Percentiles rank a stretch among this genome's conserved stretches.
phyloP scores from a whole-genome alignment of 106 monocot genomes.

The Dioscorea alata region DNA sequence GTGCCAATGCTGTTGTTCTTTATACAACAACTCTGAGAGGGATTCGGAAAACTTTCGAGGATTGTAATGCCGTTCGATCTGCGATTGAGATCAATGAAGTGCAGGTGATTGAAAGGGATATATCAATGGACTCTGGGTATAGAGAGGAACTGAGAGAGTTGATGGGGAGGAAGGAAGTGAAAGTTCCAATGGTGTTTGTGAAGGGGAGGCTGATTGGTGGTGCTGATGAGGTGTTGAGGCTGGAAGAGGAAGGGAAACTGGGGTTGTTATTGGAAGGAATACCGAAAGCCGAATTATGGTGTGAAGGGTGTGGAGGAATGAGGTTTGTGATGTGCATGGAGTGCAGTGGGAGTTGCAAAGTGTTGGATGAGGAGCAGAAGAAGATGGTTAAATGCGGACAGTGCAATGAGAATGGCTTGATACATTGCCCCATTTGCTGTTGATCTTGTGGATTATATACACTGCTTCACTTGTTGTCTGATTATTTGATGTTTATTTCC shows the following conservation, averaged over 20 bases:
- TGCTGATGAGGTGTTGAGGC: conserved; percentile 47
- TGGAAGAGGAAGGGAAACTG: conserved; percentile 79
- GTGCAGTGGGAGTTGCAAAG: conserved; percentile 85
- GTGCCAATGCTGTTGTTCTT: conserved; percentile 44
- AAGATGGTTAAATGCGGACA: conserved; percentile 59
- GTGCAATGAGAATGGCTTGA: conserved; percentile 94
- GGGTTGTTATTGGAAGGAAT: conserved; percentile 49
- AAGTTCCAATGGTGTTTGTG: conserved; percentile 58
- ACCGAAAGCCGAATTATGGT: conserved; percentile 35
- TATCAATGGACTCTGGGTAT: conserved; percentile 91
- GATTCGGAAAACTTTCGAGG: conserved; percentile 83
- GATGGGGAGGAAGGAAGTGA: conserved; percentile 46
- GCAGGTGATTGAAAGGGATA: conserved; percentile 60
- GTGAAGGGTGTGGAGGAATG: conserved; percentile 69
- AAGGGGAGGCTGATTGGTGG: conserved; percentile 73
- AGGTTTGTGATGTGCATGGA: conserved; percentile 81
- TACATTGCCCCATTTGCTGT: conserved; percentile 69
- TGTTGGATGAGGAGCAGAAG: conserved; percentile 45
- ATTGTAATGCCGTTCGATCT: conserved; percentile 69
- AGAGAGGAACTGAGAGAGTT: conserved; percentile 68
- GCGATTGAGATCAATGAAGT: conserved; percentile 51
- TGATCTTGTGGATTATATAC: conserved; percentile 7
- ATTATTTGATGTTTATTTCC: too few relatives aligned
- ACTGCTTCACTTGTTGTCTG: too few relatives aligned
- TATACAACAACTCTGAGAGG: conserved; percentile 86